Evolutionary conservation across 2,329 filamentous ascomycete species (phyloP), one percentile per base, ranked within the genome.

Genomic region (Diaporthe sp.): DNA sequence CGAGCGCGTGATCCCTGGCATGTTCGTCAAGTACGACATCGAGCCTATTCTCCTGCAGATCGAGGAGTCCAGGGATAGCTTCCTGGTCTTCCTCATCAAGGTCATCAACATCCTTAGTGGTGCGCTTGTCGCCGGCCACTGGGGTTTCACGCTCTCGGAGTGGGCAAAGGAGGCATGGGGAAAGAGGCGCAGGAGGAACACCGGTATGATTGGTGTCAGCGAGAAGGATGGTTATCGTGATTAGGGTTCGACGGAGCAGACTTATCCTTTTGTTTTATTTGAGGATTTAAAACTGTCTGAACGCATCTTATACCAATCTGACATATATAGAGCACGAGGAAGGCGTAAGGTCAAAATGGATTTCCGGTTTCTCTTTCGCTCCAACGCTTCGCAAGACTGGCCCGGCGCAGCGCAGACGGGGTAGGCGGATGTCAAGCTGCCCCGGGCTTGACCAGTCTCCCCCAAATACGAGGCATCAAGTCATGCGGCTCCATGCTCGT

Each of bases 21-120:
- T 99, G 77, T 99, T 98, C 83, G 94, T 99, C 90, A 99, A 98
- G 87, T 99, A 98, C 86, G 96, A 98, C 83, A 98, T 99, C 80
- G 97, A 99, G 88, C 97, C 97, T 1, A 96, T 99, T 80, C 87
- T 97, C 83, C 88, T 99, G 72, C 93, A 94, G 39, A 93, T 99
- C 57, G 93, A 93, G 77, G 96, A 98, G 86, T 92, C 92, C 81
- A 92, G 95, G 81, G 92, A 93, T 74, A 89, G 94, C 58, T 87
- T 98, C 75, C 85, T 98, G 78, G 88, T 90, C 34, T 91, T 99
- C 79, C 77, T 96, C 59, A 89, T 98, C 78, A 92, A 96, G 82
- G 85, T 98, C 69, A 93, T 98, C 78, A 99, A 99, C 84, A 94
- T 98, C 25, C 89, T 98, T 15, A 94, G 92, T 76, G 97, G 97